A percentile compares a stretch with the other conserved stretches of the same genome.
Evolutionary conservation across 257 asterid species (phyloP).

Genomic region (Plectranthus barbatus): DNA sequence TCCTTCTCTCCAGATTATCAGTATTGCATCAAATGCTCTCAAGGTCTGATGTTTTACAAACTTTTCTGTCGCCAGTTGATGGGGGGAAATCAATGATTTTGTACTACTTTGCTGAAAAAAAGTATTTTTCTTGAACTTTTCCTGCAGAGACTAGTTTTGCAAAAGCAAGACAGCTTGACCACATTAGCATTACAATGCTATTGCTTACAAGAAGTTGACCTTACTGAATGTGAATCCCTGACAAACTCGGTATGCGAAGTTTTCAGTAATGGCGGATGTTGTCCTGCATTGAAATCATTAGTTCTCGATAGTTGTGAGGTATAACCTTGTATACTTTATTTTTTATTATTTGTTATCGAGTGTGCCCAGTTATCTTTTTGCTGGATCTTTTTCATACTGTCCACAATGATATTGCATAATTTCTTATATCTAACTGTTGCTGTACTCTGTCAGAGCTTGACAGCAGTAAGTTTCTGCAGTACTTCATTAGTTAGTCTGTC

Average conservation of each 20-base stretch:
- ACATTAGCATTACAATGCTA: slow-evolving; percentile 70
- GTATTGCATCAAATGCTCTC: slow-evolving; percentile 65
- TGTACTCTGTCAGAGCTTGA: slow-evolving; percentile 67
- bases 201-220: slow-evolving; percentile 87
- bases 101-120: slow-evolving; percentile 2
- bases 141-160: slow-evolving; percentile 90
- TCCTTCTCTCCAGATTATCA: slow-evolving; percentile 78
- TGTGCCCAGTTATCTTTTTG: neutral
- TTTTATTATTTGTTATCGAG: neutral
- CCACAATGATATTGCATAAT: neutral
- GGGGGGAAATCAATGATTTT: no score
- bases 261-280: slow-evolving; percentile 89
- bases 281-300: slow-evolving; percentile 71
- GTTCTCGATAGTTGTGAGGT: slow-evolving; percentile 95
- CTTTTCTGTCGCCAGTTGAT: no score
- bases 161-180: slow-evolving; percentile 91
- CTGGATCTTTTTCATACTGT: neutral
- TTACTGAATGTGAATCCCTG: slow-evolving; percentile 89
- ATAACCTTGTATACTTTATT: slow-evolving; percentile 12
- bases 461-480: slow-evolving; percentile 59
- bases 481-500: slow-evolving; percentile 74
- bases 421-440: slow-evolving; percentile 14
- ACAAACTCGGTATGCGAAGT: slow-evolving; percentile 84
- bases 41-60: slow-evolving; percentile 36
- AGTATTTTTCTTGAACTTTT: neutral